Conservation (phyloP, 2,329 filamentous ascomycete genomes). For the Talaromyces sp. region DNA sequence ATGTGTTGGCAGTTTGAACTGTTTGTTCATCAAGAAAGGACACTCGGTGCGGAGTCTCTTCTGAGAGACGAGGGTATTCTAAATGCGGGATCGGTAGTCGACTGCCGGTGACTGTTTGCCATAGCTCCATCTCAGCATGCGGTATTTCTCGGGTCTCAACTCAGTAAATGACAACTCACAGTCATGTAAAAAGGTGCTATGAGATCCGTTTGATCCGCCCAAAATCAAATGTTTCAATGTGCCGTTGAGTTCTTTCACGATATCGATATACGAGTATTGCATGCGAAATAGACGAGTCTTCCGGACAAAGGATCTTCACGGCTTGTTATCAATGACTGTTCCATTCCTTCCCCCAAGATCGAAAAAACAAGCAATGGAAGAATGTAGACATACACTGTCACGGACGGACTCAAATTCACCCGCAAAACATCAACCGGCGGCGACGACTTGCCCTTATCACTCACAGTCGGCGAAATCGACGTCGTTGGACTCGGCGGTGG, state of each 20-base stretch:
- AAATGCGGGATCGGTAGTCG: slow-evolving; percentile 39
- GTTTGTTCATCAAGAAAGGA: slow-evolving; percentile 42
- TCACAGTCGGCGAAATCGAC: slow-evolving; percentile 18
- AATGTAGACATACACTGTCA: slow-evolving; percentile 29
- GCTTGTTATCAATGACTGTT: neutral
- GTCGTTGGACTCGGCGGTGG: slow-evolving; percentile 26
- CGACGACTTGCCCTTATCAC: slow-evolving; percentile 19
- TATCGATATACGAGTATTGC: slow-evolving; percentile 35
- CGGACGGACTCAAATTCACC: slow-evolving; percentile 26
- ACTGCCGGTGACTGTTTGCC: slow-evolving; percentile 29
- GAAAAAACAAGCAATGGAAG: too few relatives aligned
- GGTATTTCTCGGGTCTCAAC: neutral
- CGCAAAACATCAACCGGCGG: slow-evolving; percentile 25
- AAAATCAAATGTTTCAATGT: slow-evolving; percentile 34
- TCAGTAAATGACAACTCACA: slow-evolving; percentile 26
- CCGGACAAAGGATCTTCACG: slow-evolving; percentile 35
- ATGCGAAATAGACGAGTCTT: slow-evolving; percentile 37
- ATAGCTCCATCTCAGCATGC: neutral
- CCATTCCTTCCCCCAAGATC: neutral
- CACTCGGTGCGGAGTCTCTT: slow-evolving; percentile 32
- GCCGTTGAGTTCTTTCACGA: slow-evolving; percentile 36
- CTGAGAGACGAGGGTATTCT: slow-evolving; percentile 36
- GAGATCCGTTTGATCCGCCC: slow-evolving; percentile 33
- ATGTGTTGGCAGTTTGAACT: slow-evolving; percentile 33
- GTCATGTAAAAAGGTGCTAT: slow-evolving; percentile 34